Evolutionary conservation across 2,329 filamentous ascomycete genomes (phyloP).

Genomic region (Neurospora sp.): DNA sequence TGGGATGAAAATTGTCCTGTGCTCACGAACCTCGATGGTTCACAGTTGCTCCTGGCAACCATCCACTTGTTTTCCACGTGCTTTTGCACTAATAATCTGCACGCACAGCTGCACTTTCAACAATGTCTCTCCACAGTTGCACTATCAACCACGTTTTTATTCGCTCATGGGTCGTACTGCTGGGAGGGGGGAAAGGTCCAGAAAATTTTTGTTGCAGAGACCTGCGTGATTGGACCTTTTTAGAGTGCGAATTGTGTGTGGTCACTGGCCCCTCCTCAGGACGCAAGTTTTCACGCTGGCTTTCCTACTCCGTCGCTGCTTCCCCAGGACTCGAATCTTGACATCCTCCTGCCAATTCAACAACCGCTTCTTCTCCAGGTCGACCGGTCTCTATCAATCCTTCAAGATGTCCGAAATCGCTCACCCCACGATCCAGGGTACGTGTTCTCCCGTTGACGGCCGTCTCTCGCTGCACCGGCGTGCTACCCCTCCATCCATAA

Average conservation of each 20-base stretch:
- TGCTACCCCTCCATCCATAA: conserved; percentile 18
- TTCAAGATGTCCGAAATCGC: conserved; percentile 43
- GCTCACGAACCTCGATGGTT: background rate
- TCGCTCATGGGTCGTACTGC: conserved; percentile 13
- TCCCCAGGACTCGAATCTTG: background rate
- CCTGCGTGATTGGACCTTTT: conserved; percentile 1
- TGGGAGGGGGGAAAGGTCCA: background rate
- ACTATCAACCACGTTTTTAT: conserved; percentile 15
- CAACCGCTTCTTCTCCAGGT: background rate
- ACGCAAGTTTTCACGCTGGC: conserved; percentile 10
- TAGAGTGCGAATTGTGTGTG: background rate
- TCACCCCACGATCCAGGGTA: conserved; percentile 51
- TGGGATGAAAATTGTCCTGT: background rate
- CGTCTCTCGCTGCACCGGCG: background rate
- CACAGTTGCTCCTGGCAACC: background rate
- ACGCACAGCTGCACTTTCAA: background rate
- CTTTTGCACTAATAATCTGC: background rate
- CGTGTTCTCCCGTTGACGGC: conserved; percentile 17
- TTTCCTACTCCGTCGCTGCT: conserved; percentile 6
- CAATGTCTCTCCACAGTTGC: conserved; percentile 12
- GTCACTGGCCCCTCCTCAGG: conserved; percentile 5
- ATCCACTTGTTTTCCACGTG: background rate
- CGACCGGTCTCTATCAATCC: conserved; percentile 8
- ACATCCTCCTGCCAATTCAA: background rate
- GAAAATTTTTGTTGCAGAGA: conserved; percentile 7